Base-by-base conservation (phyloP, 2,329 filamentous ascomycete genomes). In the Fusarium incarnatum region DNA sequence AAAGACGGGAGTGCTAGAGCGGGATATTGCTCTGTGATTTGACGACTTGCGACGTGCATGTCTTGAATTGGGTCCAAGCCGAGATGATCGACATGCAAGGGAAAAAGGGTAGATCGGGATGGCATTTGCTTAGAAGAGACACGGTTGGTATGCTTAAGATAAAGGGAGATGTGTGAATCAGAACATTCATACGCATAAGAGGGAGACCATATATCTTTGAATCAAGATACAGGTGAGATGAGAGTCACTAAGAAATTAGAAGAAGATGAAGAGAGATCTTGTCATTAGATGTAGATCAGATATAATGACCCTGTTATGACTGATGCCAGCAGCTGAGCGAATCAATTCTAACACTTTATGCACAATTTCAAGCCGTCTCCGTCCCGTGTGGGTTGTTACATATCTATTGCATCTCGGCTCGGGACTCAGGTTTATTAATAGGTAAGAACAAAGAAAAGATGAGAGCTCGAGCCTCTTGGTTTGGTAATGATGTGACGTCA, bases 1-100 rank as follows among this genome's bases (percentile, higher is more conserved):
- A 60, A 27, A 55, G 27, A 27, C 30, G 44, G 55, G 22, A 52
- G 42, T 40, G 32, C 22, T 59, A 62, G 23, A 46, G 67, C 22
- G 20, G 41, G 27, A 23, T 30, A 40, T 52, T 23, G 28, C 32
- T 45, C 40, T 67, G 37, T 64, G 67, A 70, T 70, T 70, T 68
- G 67, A 68, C 49, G 28, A 40, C 49, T 42, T 42, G 27, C 18
- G 49, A 45, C 45, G 27, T 20, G 23, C 45, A 59, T 56, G 56
- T 67, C 67, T 64, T 40, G 23, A 59, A 53, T 53, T 53, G 56
- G 42, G 41, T 37, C 42, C 54, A 58, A 55, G 62, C 49, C 57
- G 45, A 56, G 53, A 44, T 64, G 67, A 70, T 70, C 67, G 46
- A 52, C 27, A 67, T 67, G 67, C 62, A 70, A 69, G 67, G 67